Evolutionary conservation across 129 eudicot genomes (phyloP).

Genomic region (Erigeron canadensis): DNA sequence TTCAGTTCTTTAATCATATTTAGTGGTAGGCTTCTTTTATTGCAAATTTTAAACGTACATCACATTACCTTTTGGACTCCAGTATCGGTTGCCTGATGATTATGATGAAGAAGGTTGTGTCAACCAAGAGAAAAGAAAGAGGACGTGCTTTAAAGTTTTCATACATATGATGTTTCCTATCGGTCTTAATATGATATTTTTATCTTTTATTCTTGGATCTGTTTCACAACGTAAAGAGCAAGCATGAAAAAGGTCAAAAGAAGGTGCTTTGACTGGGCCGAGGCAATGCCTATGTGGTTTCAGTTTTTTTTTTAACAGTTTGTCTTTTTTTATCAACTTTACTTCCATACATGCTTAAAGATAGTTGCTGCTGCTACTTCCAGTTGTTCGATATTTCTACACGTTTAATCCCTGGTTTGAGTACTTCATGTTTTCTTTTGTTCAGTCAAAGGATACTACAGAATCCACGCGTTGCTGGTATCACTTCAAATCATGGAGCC

Average conservation of each 20-base stretch:
- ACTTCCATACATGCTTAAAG: background rate
- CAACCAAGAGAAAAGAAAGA: too few relatives aligned
- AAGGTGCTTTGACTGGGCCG: constrained; percentile 54
- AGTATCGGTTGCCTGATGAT: too few relatives aligned
- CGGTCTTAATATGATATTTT: constrained; percentile 20
- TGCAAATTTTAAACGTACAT: too few relatives aligned
- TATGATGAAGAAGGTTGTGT: too few relatives aligned
- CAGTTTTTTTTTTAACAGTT: background rate
- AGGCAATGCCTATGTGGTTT: constrained; percentile 11
- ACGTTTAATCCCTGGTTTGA: constrained; percentile 3
- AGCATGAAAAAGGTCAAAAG: constrained; percentile 92
- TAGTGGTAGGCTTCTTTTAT: too few relatives aligned
- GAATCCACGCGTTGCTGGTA: constrained; percentile 64
- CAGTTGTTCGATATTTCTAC: constrained; percentile 1
- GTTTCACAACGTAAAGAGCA: constrained; percentile 94
- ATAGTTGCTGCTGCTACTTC: background rate
- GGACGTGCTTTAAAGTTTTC: too few relatives aligned
- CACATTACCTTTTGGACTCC: too few relatives aligned
- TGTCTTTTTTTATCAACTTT: background rate
- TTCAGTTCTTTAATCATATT: too few relatives aligned
- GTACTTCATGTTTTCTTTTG: constrained; percentile 2
- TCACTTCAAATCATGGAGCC: constrained; percentile 58
- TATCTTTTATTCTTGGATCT: constrained; percentile 51
- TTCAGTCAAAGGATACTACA: constrained; percentile 69
- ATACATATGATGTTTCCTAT: background rate